Evolutionary conservation across 441 rosid genomes (phyloP).

Genomic region (Populus trichocarpa): DNA sequence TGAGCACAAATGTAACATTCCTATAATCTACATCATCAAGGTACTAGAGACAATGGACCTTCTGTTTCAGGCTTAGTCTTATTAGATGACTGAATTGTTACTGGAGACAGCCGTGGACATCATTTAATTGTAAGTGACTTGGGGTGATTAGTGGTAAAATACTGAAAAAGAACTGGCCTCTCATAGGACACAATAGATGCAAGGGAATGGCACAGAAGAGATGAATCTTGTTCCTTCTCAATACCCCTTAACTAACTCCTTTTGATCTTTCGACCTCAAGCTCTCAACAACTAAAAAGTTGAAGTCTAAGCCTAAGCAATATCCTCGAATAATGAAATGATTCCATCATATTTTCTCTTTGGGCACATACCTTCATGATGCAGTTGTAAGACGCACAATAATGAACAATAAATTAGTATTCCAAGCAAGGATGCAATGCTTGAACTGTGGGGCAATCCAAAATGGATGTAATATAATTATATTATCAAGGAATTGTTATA

Average conservation of each 20-base stretch:
- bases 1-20: background rate
- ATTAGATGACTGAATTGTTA: background rate
- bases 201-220: background rate
- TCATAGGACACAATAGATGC: background rate
- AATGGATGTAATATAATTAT: background rate
- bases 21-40: background rate
- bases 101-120: background rate
- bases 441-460: background rate
- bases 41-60: background rate
- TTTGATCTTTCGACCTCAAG: background rate
- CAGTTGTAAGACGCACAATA: background rate
- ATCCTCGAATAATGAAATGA: background rate
- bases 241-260: background rate
- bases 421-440: background rate
- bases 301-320: background rate
- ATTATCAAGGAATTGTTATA: background rate
- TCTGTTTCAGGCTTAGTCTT: background rate
- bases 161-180: background rate
- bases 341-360: background rate
- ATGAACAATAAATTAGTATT: background rate
- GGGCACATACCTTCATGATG: background rate
- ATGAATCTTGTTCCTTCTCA: background rate
- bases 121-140: background rate
- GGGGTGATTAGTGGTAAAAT: background rate
- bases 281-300: background rate